Evolutionary conservation across 805 yeast genomes (phyloP).

Genomic region (Myxozyma geophila): DNA sequence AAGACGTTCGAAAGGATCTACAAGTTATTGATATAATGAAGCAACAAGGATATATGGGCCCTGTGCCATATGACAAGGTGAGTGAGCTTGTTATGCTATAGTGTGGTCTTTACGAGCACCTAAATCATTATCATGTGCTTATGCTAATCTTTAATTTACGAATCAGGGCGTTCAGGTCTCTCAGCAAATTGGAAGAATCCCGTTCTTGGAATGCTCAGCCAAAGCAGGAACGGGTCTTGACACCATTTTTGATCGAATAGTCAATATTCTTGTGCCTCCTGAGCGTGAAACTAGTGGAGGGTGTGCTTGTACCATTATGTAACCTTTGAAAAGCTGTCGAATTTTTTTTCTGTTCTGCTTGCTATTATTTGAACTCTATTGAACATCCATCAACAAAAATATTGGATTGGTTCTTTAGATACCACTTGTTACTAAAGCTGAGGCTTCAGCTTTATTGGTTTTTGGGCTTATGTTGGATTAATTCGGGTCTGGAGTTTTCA

Average conservation of each 20-base stretch:
- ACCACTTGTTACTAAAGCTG: neutral
- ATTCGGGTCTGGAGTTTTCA: conserved; percentile 6
- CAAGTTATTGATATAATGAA: conserved; percentile 36
- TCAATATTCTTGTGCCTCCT: conserved; percentile 4
- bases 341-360: neutral
- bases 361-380: neutral
- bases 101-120: neutral
- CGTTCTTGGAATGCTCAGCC: conserved; percentile 81
- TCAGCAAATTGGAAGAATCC: conserved; percentile 62
- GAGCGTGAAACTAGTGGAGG: conserved; percentile 9
- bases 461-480: neutral
- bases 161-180: conserved; percentile 55
- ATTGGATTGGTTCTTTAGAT: neutral
- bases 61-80: conserved; percentile 32
- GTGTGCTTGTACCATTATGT: conserved; percentile 6
- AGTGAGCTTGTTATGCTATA: neutral
- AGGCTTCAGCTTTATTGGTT: neutral
- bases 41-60: conserved; percentile 36
- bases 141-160: neutral
- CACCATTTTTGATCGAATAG: conserved; percentile 68
- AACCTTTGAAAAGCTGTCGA: neutral
- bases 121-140: neutral
- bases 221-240: conserved; percentile 67
- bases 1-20: conserved; percentile 56
- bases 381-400: neutral